phyloP scores from a whole-genome alignment of 176 grass and related monocot genomes.

The Bromus sterilis region DNA sequence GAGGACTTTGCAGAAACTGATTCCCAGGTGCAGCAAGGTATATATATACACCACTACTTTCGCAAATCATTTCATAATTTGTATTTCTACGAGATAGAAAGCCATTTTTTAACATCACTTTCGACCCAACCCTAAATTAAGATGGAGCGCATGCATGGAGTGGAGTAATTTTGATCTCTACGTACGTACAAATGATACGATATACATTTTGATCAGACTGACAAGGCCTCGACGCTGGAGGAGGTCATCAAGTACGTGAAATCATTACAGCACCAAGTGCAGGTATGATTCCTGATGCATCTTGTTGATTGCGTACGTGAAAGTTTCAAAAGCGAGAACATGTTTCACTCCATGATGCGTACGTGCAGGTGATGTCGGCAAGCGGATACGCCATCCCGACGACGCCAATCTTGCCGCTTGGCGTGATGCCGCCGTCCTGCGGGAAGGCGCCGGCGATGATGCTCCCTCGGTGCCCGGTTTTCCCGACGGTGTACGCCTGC shows the following conservation, averaged over 20 bases:
- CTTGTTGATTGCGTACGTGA: too few relatives aligned
- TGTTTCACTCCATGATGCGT: background rate
- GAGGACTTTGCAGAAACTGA: background rate
- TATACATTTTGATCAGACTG: background rate
- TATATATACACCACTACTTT: background rate
- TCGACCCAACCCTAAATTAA: too few relatives aligned
- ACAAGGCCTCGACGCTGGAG: conserved; percentile 1
- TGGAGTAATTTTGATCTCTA: background rate
- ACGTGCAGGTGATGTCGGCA: background rate
- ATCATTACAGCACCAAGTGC: background rate
- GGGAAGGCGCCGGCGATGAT: background rate
- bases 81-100: too few relatives aligned
- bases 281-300: too few relatives aligned
- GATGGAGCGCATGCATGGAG: too few relatives aligned
- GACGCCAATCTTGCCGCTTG: background rate
- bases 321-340: too few relatives aligned
- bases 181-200: background rate
- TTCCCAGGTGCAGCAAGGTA: conserved; percentile 3
- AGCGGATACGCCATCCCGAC: background rate
- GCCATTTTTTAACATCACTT: too few relatives aligned
- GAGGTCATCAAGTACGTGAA: background rate
- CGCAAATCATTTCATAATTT: too few relatives aligned
- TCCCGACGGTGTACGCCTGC: background rate
- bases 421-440: background rate
- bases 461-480: background rate